Evolutionary conservation across 257 asterid species (phyloP), one percentile per base, ranked within the genome.

Genomic region (Oldenlandia corymbosa): DNA sequence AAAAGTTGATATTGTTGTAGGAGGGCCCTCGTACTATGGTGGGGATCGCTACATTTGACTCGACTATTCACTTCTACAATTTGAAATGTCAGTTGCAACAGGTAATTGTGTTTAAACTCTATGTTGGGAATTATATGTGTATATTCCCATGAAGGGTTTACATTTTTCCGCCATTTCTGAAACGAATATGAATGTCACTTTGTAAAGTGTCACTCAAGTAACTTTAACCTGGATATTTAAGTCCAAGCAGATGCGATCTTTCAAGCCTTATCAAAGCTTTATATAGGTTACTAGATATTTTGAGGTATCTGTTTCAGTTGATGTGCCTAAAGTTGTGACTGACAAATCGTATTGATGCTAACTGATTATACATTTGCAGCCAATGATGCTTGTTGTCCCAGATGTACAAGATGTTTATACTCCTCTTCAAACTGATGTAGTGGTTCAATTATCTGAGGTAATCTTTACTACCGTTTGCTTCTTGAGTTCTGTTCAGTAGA

Each of bases 361-460:
- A 68, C 20, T 65, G 69, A 36, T 64, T 32, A 31, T 66, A 10
- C 52, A 21, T 56, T 77, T 79, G 85, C 96, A 92, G 99, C 96
- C 96, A 24, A 75, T 87, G 85, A 92, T 92, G 99, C 97, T 92
- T 68, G 80, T 92, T 73, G 96, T 92, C 73, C 97, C 99, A 67
- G 99, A 92, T 64, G 90, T 92, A 54, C 96, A 87, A 82, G 99
- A 89, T 53, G 99, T 92, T 57, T 92, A 92, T 76, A 92, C 99
- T 65, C 99, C 99, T 67, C 96, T 89, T 5, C 79, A 85, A 71
- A 89, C 91, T 75, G 99, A 92, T 73, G 84, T 92, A 65, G 80
- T 92, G 67, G 99, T 92, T 77, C 95, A 69, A 73, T 89, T 92
- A 71, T 73, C 96, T 48, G 99, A 92, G 99, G 99, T 92, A 54